Evolutionary conservation across 2,329 filamentous ascomycete species (phyloP), one percentile per base, ranked within the genome.

Genomic region (Colletotrichum sp.): DNA sequence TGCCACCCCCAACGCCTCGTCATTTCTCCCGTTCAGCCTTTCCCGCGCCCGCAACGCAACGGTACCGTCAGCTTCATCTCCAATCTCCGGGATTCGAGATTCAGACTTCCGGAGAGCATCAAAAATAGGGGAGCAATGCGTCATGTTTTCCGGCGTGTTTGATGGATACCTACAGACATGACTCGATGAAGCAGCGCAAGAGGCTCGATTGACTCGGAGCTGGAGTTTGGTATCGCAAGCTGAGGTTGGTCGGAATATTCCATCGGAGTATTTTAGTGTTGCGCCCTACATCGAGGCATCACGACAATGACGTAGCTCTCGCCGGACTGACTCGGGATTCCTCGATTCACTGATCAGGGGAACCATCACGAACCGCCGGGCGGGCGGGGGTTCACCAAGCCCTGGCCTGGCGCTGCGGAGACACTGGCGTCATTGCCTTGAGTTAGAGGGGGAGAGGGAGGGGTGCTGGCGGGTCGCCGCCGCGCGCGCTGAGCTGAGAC

Each of bases 351-450:
- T 59, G 16, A 28, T 68, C 69, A 68, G 55, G 69, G 73, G 73
- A 72, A 72, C 73, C 67, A 76, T 72, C 63, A 73, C 69, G 73
- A 73, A 76, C 69, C 63, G 63, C 63, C 63, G 57, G 32, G 55
- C 39, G 57, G 57, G 67, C 39, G 55, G 69, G 63, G 71, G 69
- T 63, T 76, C 69, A 72, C 63, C 63, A 72, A 62, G 70, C 62
- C 73, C 63, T 72, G 63, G 26, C 59, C 70, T 44, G 44, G 63
- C 69, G 39, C 57, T 72, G 73, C 73, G 73, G 73, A 44, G 73
- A 68, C 69, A 21, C 55, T 76, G 73, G 71, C 73, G 73, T 76
- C 73, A 76, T 76, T 59, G 63, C 44, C 44, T 32, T 8, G 70
- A 73, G 62, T 24, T 57, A 21, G 63, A 72, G 26, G 68, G 55